Evolutionary conservation across 257 asterid species (phyloP).

Genomic region (Ajuga chamaepitys): DNA sequence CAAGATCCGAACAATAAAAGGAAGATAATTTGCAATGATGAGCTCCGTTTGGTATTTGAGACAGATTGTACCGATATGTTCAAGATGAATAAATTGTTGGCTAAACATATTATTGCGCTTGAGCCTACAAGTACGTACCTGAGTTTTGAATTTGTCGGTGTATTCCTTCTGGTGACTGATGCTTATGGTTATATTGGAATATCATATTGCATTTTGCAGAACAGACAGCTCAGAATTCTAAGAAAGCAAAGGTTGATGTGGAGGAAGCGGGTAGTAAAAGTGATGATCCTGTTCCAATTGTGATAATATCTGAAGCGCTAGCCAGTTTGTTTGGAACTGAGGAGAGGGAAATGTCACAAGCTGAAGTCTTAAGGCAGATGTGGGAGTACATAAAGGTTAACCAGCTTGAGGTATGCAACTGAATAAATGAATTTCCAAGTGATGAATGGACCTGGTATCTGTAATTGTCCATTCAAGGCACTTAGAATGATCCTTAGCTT

Average conservation of each 20-base stretch:
- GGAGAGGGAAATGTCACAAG: slow-evolving; percentile 64
- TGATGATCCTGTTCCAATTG: slow-evolving; percentile 47
- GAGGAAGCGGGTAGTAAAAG: slow-evolving; percentile 48
- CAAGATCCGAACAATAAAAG: slow-evolving; percentile 74
- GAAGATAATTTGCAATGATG: slow-evolving; percentile 66
- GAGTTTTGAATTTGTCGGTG: neutral
- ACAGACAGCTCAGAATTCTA: slow-evolving; percentile 35
- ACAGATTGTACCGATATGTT: slow-evolving; percentile 80
- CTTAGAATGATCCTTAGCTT: neutral
- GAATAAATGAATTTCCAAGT: neutral
- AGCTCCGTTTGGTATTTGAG: slow-evolving; percentile 62
- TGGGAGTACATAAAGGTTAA: slow-evolving; percentile 72
- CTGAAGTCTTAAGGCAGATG: slow-evolving; percentile 71
- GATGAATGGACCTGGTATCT: neutral
- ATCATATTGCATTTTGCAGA: slow-evolving; percentile 30
- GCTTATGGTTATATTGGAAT: neutral
- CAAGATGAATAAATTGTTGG: slow-evolving; percentile 85
- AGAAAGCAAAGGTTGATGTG: slow-evolving; percentile 44
- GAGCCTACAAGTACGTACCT: slow-evolving; percentile 60
- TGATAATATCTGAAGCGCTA: slow-evolving; percentile 62
- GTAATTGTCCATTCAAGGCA: too few relatives aligned
- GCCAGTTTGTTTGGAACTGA: slow-evolving; percentile 59
- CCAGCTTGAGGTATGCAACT: slow-evolving; percentile 66
- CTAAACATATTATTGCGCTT: slow-evolving; percentile 67
- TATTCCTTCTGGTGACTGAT: slow-evolving; percentile 1